Evolutionary conservation across 208 protist species (phyloP), one percentile per base, ranked within the genome.

Genomic region (Trypanosoma cruzi): DNA sequence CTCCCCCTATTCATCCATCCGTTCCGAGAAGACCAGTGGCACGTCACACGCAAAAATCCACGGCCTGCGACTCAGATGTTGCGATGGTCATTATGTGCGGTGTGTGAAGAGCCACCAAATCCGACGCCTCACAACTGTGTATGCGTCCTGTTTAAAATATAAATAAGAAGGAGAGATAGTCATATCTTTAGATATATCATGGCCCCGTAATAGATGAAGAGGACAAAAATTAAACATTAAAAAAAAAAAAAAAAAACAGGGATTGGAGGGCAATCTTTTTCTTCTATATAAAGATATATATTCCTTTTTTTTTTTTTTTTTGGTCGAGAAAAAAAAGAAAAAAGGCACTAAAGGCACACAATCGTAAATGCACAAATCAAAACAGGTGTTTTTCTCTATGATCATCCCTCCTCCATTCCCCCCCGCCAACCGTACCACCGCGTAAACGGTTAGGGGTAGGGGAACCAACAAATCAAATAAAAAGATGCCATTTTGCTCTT

Each of bases 401-500:
- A 49, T 49, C 20, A 32, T 40, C 36, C 50, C 58, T 18, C n/a
- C 36, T 28, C 20, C 61, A 13, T 22, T 20, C n/a, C 26, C 34
- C 1, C 58, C 36, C 20, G 14, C 13, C n/a, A 31, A 64, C 28
- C 28, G 31, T 13, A 28, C n/a, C 44, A 22, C 28, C 54, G 53
- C 22, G 22, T 20, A 56, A 63, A 63, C 28, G n/a, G 34, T 20
- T 4, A 34, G 52, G 28, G 34, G 48, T 2, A 29, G 46, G 29
- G n/a, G 50, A 24, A 59, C 34, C 10, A 67, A 70, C 26, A 66
- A 53, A 18, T 28, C 67, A 48, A 80, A 57, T 18, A 64, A 73
- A 74, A 71, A 64, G 69, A 73, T 57, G 6, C 14, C 16, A 22
- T 46, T 24, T 26, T 44, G 40, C 10, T 44, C 2, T 5, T 44